phyloP scores from a whole-genome alignment of 2,329 filamentous ascomycete genomes.

The Septoria petroselini region DNA sequence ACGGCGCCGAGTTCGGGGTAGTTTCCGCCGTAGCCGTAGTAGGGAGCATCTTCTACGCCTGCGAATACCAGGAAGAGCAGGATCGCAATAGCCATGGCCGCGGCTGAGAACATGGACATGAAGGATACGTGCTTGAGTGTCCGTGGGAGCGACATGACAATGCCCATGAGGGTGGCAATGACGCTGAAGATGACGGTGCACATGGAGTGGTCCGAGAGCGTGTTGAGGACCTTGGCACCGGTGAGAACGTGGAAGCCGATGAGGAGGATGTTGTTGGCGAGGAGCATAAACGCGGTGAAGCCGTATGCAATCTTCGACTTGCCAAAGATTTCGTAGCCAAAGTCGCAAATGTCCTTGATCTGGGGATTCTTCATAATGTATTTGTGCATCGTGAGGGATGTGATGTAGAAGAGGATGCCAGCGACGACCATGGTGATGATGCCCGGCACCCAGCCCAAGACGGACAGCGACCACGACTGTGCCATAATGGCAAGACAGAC shows the following conservation, averaged over 20 bases:
- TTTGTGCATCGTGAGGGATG: conserved; percentile 52
- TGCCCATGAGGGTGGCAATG: conserved; percentile 48
- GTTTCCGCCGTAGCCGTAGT: conserved; percentile 47
- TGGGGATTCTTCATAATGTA: conserved; percentile 54
- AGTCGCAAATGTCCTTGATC: conserved; percentile 52
- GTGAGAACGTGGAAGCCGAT: conserved; percentile 53
- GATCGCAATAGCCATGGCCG: conserved; percentile 50
- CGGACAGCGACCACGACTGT: conserved; percentile 51
- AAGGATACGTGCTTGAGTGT: conserved; percentile 50
- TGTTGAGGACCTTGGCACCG: conserved; percentile 51
- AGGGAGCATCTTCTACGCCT: conserved; percentile 46
- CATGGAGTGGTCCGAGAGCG: conserved; percentile 48
- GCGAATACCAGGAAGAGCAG: conserved; percentile 51
- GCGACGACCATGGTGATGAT: conserved; percentile 49
- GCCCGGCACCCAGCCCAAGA: conserved; percentile 49
- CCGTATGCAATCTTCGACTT: conserved; percentile 45
- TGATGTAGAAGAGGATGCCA: conserved; percentile 50
- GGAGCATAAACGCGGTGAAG: conserved; percentile 48
- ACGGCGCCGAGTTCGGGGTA: conserved; percentile 47
- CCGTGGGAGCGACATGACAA: conserved; percentile 47
- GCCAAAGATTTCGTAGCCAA: conserved; percentile 50
- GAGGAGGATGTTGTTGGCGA: conserved; percentile 53
- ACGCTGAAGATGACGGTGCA: conserved; percentile 52
- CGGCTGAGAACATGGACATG: conserved; percentile 52
- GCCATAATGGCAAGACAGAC: conserved; percentile 54